These are phyloP conservation scores for Linderina pennispora DNA, from an alignment of 192 early-diverging fungal genomes.

Conservation along the genomic window DNA sequence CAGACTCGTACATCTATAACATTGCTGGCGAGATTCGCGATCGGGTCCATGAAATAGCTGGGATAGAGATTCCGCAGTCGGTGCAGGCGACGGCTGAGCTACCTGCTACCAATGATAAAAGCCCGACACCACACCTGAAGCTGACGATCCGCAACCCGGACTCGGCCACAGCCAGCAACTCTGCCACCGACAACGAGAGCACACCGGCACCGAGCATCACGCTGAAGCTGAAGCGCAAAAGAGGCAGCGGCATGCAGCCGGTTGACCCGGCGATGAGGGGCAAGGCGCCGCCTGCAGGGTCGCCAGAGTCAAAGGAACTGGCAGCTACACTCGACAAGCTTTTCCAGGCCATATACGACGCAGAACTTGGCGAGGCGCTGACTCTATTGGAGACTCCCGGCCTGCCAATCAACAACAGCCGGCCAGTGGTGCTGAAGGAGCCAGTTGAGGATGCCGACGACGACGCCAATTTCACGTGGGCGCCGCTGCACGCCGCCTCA, in stretches of 20 bases:
- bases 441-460: constrained; percentile 39
- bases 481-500: constrained; percentile 76
- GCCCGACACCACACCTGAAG: not conserved
- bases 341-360: constrained; percentile 45
- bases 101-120: too few relatives aligned
- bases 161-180: constrained; percentile 3
- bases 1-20: constrained; percentile 41
- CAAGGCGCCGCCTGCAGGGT: too few relatives aligned
- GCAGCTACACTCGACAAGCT: constrained; percentile 21
- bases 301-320: too few relatives aligned
- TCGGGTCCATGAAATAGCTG: constrained; percentile 19
- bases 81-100: too few relatives aligned
- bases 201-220: constrained; percentile 13
- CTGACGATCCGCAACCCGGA: not conserved
- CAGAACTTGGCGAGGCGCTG: constrained; percentile 23
- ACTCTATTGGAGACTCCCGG: constrained; percentile 26
- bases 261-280: not conserved
- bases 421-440: constrained; percentile 40
- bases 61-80: not conserved
- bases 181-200: not conserved
- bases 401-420: constrained; percentile 30
- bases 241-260: constrained; percentile 1
- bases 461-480: constrained; percentile 72
- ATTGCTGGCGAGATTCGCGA: constrained; percentile 32
- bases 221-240: constrained; percentile 36